Percentiles rank a stretch among this genome's conserved stretches.
Conservation (phyloP, 1,139 yeast genomes). For the Pichia sp. region DNA sequence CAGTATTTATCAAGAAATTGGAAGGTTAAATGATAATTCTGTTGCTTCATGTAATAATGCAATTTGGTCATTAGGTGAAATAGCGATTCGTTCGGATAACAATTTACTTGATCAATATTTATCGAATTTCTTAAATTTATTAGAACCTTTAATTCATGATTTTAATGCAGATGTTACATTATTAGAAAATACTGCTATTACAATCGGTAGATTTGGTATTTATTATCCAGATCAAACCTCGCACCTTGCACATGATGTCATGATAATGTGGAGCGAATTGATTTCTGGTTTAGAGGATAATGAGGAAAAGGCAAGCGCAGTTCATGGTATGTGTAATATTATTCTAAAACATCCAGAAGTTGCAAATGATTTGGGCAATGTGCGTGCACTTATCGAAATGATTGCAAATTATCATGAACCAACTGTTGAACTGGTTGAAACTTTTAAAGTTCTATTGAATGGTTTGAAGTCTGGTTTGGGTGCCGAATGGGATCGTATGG, state of each 20-base stretch:
- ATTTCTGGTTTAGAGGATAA: conserved; percentile 64
- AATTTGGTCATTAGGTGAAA: conserved; percentile 90
- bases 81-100: conserved; percentile 52
- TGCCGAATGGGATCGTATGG: conserved; percentile 25
- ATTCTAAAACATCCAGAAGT: conserved; percentile 65
- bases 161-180: conserved; percentile 57
- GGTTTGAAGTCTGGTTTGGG: conserved; percentile 50
- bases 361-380: conserved; percentile 38
- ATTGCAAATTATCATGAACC: conserved; percentile 57
- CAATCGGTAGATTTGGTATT: conserved; percentile 84
- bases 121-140: conserved; percentile 50
- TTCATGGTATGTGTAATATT: conserved; percentile 53
- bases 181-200: conserved; percentile 84
- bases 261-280: conserved; percentile 60
- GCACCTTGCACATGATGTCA: conserved; percentile 37
- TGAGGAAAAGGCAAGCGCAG: conserved; percentile 75
- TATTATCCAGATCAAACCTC: conserved; percentile 46
- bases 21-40: conserved; percentile 42
- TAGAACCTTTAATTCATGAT: conserved; percentile 60
- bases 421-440: conserved; percentile 38
- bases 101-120: conserved; percentile 55
- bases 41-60: conserved; percentile 80
- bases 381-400: conserved; percentile 56
- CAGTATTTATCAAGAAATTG: conserved; percentile 62
- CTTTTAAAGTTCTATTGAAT: conserved; percentile 39